phyloP scores from a whole-genome alignment of 2,329 filamentous ascomycete species.

The Gnomoniopsis sp. region DNA sequence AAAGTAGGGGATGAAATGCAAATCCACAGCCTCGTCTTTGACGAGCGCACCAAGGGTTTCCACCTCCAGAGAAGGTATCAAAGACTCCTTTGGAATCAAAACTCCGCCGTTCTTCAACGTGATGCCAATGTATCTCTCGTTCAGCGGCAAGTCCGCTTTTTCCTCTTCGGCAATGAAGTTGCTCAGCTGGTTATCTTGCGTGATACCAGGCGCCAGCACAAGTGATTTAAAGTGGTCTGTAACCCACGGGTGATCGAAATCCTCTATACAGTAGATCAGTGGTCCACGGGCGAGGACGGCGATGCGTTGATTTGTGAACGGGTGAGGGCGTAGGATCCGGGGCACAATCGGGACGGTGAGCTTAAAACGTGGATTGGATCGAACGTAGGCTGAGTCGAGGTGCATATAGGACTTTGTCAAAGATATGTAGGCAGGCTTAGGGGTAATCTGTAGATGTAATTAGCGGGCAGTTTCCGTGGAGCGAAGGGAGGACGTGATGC shows the following conservation, averaged over 20 bases:
- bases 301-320: constrained; percentile 51
- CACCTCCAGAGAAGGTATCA: constrained; percentile 18
- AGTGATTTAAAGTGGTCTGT: constrained; percentile 50
- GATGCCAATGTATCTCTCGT: constrained; percentile 19
- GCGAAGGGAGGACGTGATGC: not conserved
- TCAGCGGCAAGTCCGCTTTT: constrained; percentile 24
- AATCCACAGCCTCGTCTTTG: constrained; percentile 22
- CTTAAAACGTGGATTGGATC: constrained; percentile 36
- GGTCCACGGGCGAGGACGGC: constrained; percentile 53
- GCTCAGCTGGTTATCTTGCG: constrained; percentile 14
- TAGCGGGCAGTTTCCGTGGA: not conserved
- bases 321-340: constrained; percentile 50
- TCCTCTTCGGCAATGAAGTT: constrained; percentile 1
- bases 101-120: constrained; percentile 5
- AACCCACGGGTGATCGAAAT: constrained; percentile 53
- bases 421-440: not conserved
- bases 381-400: constrained; percentile 38
- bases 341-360: constrained; percentile 43
- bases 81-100: not conserved
- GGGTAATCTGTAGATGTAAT: not conserved
- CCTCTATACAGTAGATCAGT: constrained; percentile 58
- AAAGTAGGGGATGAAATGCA: constrained; percentile 53
- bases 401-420: constrained; percentile 44
- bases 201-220: constrained; percentile 23
- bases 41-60: constrained; percentile 20